Evolutionary conservation across 1,284 basidiomycete species (phyloP), one percentile per base, ranked within the genome.

Genomic region (Caloboletus firmus): DNA sequence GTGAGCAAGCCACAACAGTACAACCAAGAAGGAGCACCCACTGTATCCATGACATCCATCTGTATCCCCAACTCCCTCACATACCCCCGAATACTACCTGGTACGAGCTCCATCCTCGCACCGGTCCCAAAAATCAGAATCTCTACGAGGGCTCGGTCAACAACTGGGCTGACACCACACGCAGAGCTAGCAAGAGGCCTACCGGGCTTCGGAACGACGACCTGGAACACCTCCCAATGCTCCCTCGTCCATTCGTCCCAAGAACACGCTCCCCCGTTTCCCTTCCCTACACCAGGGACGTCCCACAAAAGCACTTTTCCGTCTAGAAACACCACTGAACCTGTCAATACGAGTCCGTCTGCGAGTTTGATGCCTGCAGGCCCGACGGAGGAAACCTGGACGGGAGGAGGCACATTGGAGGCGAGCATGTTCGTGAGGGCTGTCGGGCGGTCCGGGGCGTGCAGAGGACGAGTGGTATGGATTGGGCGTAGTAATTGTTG

Each of bases 11-110:
- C 22, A 20, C 43, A 49, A 1, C 13, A 26, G 11, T 15, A 8
- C 22, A n/a, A 39, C 4, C 39, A 10, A 37, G 12, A 37, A 35
- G 24, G 22, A 7, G 22, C 20, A 79, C 87, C 56, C 65, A 95
- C 95, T 45, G 94, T 94, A 68, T 95, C 92, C 87, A 96, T 93
- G n/a, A 93, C 79, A 62, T 98, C 96, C 44, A 95, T 73, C 65
- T 95, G 93, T 56, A 98, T 91, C 7, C 95, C 95, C 36, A 94
- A 70, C 37, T 80, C 75, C 57, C 81, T 89, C 43, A 98, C 66
- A 69, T 93, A 84, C 40, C 82, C 76, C 18, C 86, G 78, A 22
- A 98, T 71, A 26, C 73, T 72, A 6, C 80, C 78, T 15, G 95
- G 95, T 2, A 89, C 85, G 47, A 89, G 87, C 4, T 84, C 72